Base-by-base conservation (phyloP, 257 asterid species). In the Solanum ossicruentum region DNA sequence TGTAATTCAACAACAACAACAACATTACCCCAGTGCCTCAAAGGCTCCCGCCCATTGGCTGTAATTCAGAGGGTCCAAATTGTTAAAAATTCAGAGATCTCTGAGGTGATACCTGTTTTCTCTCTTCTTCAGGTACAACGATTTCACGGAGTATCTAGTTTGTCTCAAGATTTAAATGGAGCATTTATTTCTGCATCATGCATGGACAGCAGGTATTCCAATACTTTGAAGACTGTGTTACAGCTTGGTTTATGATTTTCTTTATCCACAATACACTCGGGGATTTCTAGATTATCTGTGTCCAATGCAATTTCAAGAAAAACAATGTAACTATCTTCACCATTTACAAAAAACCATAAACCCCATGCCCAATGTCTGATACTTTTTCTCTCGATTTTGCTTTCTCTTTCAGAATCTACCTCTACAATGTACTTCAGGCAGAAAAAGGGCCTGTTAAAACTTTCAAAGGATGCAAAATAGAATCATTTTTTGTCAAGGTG, bases 401-500 rank as follows among this genome's bases (percentile, higher is more conserved):
- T 78, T 18, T 58, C 84, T 69, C 43, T 90, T 89, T 75, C 98
- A 97, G 99, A 85, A 91, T 97, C 85, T 97, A 95, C 89, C 89
- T 95, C 12, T 97, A 93, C 58, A 94, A 92, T 86, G 89, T 95
- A 82, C 98, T 97, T 80, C 93, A 94, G 89, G 97, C 94, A 45
- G 98, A 94, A 41, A 90, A 88, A 84, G 98, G 98, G 12, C 95
- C 98, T 1, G 87, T 88, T 26, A 92, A 91, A 85, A 87, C 91
- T 15, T 97, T 95, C 84, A 86, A 91, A 16, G 98, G 98, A 77
- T 92, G 93, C 84, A 91, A 88, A 84, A 97, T 87, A 12, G 96
- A 89, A 58, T 93, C 98, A 13, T 97, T 95, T 90, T 96, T 93
- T 66, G 98, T 96, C n/a, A 95, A 96, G 98, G 99, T 94, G 91